Conservation (phyloP, 2,329 filamentous ascomycete genomes). For the Canariomyces notabilis region DNA sequence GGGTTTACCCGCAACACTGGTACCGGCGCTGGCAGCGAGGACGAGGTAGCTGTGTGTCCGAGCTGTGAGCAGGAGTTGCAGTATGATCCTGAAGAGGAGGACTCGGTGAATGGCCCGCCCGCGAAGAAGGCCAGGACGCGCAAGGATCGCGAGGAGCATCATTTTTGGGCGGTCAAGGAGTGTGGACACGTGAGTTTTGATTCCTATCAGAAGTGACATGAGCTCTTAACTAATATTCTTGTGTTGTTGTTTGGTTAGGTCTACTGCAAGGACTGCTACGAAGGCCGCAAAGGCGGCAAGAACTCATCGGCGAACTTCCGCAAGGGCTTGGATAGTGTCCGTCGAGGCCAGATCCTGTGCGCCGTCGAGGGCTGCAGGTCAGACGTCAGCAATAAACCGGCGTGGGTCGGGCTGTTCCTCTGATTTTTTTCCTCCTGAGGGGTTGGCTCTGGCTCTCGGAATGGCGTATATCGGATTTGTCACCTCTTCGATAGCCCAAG, state of each 20-base stretch:
- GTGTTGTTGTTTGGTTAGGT: slow-evolving; percentile 40
- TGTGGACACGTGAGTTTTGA: slow-evolving; percentile 75
- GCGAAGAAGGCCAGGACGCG: slow-evolving; percentile 40
- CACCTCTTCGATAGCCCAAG: too few relatives aligned
- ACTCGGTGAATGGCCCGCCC: slow-evolving; percentile 24
- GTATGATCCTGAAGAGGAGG: slow-evolving; percentile 52
- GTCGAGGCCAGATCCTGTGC: slow-evolving; percentile 40
- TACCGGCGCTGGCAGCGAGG: slow-evolving; percentile 64
- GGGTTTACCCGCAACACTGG: slow-evolving; percentile 77
- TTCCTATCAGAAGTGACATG: not conserved
- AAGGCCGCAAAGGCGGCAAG: slow-evolving; percentile 44
- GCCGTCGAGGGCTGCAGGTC: slow-evolving; percentile 53
- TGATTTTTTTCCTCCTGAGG: slow-evolving; percentile 26
- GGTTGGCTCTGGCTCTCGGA: too few relatives aligned
- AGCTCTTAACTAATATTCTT: slow-evolving; percentile 3
- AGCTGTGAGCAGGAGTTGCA: slow-evolving; percentile 82
- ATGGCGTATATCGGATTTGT: not conserved
- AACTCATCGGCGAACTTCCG: slow-evolving; percentile 34
- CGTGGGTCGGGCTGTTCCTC: slow-evolving; percentile 59
- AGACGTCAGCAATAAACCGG: slow-evolving; percentile 48
- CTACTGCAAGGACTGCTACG: slow-evolving; percentile 58
- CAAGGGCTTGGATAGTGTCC: slow-evolving; percentile 27
- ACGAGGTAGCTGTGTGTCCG: slow-evolving; percentile 74
- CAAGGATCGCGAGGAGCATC: slow-evolving; percentile 61
- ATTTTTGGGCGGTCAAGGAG: slow-evolving; percentile 86